Percentiles rank a stretch among this genome's conserved stretches.
These are phyloP conservation scores for Aspergillus sp. DNA, from an alignment of 2,329 filamentous ascomycete species.

Conservation along the genomic window DNA sequence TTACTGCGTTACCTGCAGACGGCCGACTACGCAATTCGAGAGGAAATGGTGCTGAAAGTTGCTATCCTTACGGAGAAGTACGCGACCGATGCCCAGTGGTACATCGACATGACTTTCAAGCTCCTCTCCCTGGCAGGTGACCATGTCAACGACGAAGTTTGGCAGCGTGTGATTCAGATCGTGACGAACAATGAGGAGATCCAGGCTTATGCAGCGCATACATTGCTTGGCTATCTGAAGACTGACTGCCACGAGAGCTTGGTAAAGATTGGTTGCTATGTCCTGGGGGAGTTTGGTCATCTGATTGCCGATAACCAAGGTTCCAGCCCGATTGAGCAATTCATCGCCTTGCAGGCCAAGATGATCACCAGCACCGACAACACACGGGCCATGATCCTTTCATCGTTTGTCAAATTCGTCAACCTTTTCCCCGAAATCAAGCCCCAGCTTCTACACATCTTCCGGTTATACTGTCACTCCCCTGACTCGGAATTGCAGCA, in stretches of 20 bases:
- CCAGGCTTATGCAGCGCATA: constrained; percentile 91
- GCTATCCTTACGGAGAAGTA: constrained; percentile 98
- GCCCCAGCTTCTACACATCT: constrained; percentile 83
- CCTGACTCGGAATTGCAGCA: constrained; percentile 94
- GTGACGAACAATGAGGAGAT: constrained; percentile 98
- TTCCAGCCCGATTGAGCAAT: constrained; percentile 95
- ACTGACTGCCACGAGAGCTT: constrained; percentile 92
- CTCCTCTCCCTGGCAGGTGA: constrained; percentile 95
- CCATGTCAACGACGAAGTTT: constrained; percentile 97
- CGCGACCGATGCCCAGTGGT: constrained; percentile 97
- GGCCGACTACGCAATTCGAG: constrained; percentile 93
- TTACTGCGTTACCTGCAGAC: constrained; percentile 91
- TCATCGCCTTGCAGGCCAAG: constrained; percentile 84
- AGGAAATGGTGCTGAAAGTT: constrained; percentile 99
- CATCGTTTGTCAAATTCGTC: constrained; percentile 94
- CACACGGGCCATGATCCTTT: constrained; percentile 88
- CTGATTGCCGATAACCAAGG: constrained; percentile 85
- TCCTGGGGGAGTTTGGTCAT: constrained; percentile 94
- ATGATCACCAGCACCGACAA: constrained; percentile 80
- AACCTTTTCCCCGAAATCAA: constrained; percentile 99
- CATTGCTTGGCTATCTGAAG: constrained; percentile 86
- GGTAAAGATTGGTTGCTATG: constrained; percentile 95
- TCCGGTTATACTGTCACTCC: constrained; percentile 87
- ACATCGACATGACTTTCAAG: constrained; percentile 92
- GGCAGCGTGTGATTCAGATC: constrained; percentile 97